Conservation (phyloP, 371 early-diverging fungal genomes). For the Choanephora cucurbitarum region DNA sequence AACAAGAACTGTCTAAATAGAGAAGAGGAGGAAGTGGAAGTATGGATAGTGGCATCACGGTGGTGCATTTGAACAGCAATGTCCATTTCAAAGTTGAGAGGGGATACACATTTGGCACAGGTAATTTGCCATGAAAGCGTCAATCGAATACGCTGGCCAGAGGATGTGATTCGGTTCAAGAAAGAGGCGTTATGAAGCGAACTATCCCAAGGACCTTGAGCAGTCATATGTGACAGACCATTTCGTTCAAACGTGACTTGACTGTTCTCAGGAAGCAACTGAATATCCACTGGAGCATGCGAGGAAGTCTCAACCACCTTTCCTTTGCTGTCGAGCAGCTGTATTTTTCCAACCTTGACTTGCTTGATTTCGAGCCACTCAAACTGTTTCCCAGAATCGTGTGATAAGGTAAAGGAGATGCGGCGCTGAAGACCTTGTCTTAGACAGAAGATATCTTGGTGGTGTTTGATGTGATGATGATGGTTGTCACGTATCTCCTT, state of each 20-base stretch:
- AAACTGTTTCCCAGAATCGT: constrained; percentile 65
- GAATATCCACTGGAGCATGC: constrained; percentile 36
- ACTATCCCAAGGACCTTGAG: constrained; percentile 80
- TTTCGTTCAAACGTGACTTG: constrained; percentile 41
- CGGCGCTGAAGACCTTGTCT: constrained; percentile 84
- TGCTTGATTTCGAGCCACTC: constrained; percentile 56
- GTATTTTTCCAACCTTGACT: constrained; percentile 56
- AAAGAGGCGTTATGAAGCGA: constrained; percentile 74
- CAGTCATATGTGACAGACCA: constrained; percentile 44
- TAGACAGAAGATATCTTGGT: constrained; percentile 54
- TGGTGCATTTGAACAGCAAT: constrained; percentile 57
- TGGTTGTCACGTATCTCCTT: constrained; percentile 20
- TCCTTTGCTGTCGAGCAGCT: constrained; percentile 68
- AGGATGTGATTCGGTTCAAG: constrained; percentile 70
- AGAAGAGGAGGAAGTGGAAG: constrained; percentile 35
- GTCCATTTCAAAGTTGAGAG: constrained; percentile 56
- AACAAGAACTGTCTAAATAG: constrained; percentile 36
- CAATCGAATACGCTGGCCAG: constrained; percentile 55
- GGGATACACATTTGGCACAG: constrained; percentile 50
- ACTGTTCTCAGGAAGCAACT: constrained; percentile 39
- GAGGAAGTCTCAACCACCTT: constrained; percentile 50
- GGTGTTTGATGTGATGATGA: constrained; percentile 27
- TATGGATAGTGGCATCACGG: constrained; percentile 12
- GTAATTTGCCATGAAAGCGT: constrained; percentile 53
- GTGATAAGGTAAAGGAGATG: constrained; percentile 61